A percentile compares a stretch with the other conserved stretches of the same genome.
Conservation (phyloP, 768 basidiomycete genomes). For the Boletus sp. region DNA sequence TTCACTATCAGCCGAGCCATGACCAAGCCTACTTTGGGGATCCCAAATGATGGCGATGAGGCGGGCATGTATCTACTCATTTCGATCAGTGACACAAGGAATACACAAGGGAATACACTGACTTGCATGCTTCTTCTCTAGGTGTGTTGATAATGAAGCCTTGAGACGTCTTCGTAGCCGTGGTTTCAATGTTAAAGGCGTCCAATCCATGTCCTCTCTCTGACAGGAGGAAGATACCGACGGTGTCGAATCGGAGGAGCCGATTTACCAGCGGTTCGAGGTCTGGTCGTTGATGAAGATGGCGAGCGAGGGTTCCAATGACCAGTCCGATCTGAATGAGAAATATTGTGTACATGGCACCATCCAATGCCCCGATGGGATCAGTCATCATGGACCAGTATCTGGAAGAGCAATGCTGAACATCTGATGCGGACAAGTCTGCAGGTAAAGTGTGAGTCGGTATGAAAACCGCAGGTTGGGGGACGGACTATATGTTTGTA, state of each 20-base stretch:
- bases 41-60: slow-evolving; percentile 50
- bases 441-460: not conserved
- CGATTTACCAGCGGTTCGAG: slow-evolving; percentile 47
- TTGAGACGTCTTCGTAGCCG: slow-evolving; percentile 47
- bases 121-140: slow-evolving; percentile 59
- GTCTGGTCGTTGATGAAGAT: slow-evolving; percentile 40
- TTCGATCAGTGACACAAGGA: not conserved
- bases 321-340: slow-evolving; percentile 51
- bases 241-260: slow-evolving; percentile 51
- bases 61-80: slow-evolving; percentile 54
- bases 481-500: slow-evolving; percentile 23
- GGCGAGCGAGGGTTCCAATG: slow-evolving; percentile 53
- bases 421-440: slow-evolving; percentile 42
- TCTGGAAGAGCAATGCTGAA: slow-evolving; percentile 46
- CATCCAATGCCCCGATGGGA: slow-evolving; percentile 49
- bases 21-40: slow-evolving; percentile 54
- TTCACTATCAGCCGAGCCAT: slow-evolving; percentile 56
- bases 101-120: slow-evolving; percentile 8
- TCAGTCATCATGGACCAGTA: slow-evolving; percentile 57
- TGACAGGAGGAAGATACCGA: slow-evolving; percentile 52
- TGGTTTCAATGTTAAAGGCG: slow-evolving; percentile 60
- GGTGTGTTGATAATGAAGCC: slow-evolving; percentile 58
- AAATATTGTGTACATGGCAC: slow-evolving; percentile 53
- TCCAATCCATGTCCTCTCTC: slow-evolving; percentile 61
- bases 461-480: no score